Base-by-base conservation (phyloP, 2,329 filamentous ascomycete genomes). In the Nannizzia gypsea region DNA sequence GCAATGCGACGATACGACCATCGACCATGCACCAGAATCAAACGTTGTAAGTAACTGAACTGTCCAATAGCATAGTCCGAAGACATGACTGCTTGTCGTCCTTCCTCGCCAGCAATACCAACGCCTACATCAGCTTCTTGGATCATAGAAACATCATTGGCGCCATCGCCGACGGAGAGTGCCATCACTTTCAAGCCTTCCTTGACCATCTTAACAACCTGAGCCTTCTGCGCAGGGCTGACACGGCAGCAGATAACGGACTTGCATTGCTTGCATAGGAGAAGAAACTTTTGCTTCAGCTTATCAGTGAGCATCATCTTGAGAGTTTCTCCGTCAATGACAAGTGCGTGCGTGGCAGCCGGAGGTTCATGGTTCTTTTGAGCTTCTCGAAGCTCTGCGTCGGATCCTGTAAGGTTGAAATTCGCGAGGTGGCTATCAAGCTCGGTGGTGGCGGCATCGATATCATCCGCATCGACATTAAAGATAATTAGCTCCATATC, bases 121-220 rank as follows among this genome's bases (percentile, higher is more conserved):
- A 96, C 90, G 71, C 91, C 91, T n/a, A 96, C 89, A 71, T 96
- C 89, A 15, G 91, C 91, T 74, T 96, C 90, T 74, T 96, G 91
- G 67, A 96, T 96, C 91, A 96, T 96, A 66, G 91, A 90, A 63
- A 96, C 90, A 73, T 96, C 91, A 72, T 96, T 96, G 70, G 91
- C 91, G 69, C 91, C 91, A 68, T 96, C 91, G 62, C 91, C 91
- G 62, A 96, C 88, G 0, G 90, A 91, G 34, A 96, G 81, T 0
- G 93, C 96, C 85, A 99, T 95, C 69, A 97, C 91, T 71, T 97
- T 90, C 48, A 99, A 78, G 24, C 93, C 92, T 63, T 86, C 86
- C 78, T 96, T 96, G 64, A 99, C 95, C 85, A 99, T 89, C 62
- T 86, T 81, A 58, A 97, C 93, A 42, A 99, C 93, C n/a, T 92